Evolutionary conservation across 148 eudicot genomes (phyloP).

Genomic region (Amaranthus hypochondriacus): DNA sequence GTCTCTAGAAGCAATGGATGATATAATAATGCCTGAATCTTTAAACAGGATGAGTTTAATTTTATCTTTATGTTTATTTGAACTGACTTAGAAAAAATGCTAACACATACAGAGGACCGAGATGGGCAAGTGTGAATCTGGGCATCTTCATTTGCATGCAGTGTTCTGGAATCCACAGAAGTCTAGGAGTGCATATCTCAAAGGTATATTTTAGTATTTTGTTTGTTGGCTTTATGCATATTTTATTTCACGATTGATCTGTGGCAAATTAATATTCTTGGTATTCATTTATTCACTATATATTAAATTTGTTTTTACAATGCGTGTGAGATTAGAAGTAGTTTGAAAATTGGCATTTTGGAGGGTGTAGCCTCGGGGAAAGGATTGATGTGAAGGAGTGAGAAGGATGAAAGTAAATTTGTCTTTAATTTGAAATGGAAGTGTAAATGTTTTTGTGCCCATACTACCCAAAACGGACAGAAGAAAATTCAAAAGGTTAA

Average conservation of each 20-base stretch:
- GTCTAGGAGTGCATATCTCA: conserved; percentile 97
- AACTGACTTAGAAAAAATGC: neutral
- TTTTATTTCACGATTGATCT: too few species aligned
- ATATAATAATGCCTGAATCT: neutral
- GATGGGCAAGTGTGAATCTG: conserved; percentile 99
- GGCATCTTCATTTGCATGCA: conserved; percentile 99
- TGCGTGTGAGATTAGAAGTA: too few species aligned
- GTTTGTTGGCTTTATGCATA: neutral
- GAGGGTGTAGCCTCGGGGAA: too few species aligned
- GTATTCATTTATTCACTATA: neutral
- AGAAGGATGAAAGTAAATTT: too few species aligned
- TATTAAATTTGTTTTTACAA: neutral
- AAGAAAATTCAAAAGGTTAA: too few species aligned
- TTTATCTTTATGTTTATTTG: neutral
- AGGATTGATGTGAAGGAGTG: too few species aligned
- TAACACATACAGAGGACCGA: conserved; percentile 70
- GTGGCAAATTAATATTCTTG: neutral
- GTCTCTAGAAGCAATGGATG: neutral
- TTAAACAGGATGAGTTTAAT: neutral
- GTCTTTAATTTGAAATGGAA: too few species aligned
- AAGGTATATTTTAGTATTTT: conserved; percentile 51
- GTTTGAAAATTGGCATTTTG: too few species aligned
- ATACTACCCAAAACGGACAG: too few species aligned
- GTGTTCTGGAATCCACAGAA: conserved; percentile 97
- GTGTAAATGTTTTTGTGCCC: too few species aligned